Evolutionary conservation across 768 basidiomycete genomes (phyloP).

Genomic region (Macrolepiota fuliginosa): DNA sequence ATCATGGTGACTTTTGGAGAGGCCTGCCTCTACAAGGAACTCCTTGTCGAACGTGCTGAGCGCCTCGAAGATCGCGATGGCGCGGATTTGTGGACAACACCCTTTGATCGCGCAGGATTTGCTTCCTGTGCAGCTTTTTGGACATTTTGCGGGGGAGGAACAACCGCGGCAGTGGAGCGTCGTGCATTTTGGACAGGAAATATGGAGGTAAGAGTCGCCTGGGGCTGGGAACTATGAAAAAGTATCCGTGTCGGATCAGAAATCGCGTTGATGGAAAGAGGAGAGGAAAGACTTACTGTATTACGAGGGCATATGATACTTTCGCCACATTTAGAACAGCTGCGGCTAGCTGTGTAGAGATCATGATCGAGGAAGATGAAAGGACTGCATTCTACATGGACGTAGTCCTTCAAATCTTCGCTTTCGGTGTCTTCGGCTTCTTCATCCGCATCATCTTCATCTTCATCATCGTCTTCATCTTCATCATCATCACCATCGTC

Average conservation of each 20-base stretch:
- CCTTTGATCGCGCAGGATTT: conserved; percentile 25
- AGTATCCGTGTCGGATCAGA: not conserved
- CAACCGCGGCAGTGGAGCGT: conserved; percentile 34
- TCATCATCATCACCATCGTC: not conserved
- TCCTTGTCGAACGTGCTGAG: conserved; percentile 30
- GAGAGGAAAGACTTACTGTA: conserved; percentile 18
- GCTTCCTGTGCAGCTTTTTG: conserved; percentile 24
- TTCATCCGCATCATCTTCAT: not conserved
- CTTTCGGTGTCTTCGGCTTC: conserved; percentile 1
- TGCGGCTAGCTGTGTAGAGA: conserved; percentile 22
- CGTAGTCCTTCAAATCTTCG: not conserved
- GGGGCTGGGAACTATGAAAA: conserved; percentile 13
- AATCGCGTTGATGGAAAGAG: not conserved
- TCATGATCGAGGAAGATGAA: conserved; percentile 8
- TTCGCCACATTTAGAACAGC: conserved; percentile 26
- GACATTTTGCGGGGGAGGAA: conserved; percentile 21
- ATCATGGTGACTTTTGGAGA: conserved; percentile 1
- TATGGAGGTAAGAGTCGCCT: conserved; percentile 23
- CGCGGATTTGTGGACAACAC: conserved; percentile 28
- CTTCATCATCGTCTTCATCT: not conserved
- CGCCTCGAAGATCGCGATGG: conserved; percentile 31
- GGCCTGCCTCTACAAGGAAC: conserved; percentile 23
- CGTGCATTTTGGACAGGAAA: conserved; percentile 25
- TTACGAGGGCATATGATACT: conserved; percentile 19
- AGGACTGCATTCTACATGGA: not conserved